Base-by-base conservation (phyloP, 2,329 filamentous ascomycete genomes). In the Fusarium sp. region DNA sequence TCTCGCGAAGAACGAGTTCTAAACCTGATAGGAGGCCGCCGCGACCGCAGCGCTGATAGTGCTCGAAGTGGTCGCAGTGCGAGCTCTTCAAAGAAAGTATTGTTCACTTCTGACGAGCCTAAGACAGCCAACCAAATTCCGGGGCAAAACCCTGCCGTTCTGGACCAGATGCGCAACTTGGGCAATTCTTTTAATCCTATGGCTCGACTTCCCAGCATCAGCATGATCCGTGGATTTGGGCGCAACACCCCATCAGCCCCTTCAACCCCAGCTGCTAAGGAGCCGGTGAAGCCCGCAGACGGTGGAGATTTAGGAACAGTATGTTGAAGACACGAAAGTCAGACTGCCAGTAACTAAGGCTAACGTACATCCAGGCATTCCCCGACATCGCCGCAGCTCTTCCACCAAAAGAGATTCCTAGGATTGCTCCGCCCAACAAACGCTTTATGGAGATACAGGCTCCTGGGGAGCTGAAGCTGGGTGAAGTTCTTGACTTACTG, bases 131-230 rank as follows among this genome's bases (percentile, higher is more conserved):
- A 73, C 7, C 52, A 75, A 25, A 61, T 70, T 5, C 33, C 77
- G 3, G 69, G 68, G 12, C 78, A 78, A 61, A 80, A 78, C 55
- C 91, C 91, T 7, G 91, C 92, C 35, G 82, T 91, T 18, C 88
- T 97, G 4, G 94, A 97, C 71, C 94, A 93, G 18, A 91, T 97
- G 84, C 90, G 93, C 60, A 95, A 89, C 79, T 87, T 97, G 67
- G 91, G 94, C 41, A 96, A 88, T 79, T 91, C 92, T 2, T 84
- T 97, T 38, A 97, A 97, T 76, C 94, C 94, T 7, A 91, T 97
- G 79, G 93, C 91, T 48, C 89, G 94, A 57, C 88, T 97, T 57
- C 90, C 92, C 3, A 84, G 90, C 38, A 94, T 96, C 79, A 88
- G 88, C 62, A 88, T 91, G 78, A 92, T 97, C 74, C 90, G 92